Conservation (phyloP, 805 yeast species). For the Candida silvicultrix region DNA sequence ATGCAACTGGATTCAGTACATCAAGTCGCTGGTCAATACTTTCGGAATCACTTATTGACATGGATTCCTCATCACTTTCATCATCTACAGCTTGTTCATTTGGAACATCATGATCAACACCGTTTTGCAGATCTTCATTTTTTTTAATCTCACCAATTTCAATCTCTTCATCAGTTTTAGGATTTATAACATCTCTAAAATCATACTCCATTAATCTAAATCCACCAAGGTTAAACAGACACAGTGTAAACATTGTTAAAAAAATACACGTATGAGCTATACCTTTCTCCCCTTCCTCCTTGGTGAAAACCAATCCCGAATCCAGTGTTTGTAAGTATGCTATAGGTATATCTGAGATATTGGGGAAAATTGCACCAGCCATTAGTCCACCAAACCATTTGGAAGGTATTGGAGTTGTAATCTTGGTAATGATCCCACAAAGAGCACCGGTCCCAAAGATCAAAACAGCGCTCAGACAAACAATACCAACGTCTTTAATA, state of each 20-base stretch:
- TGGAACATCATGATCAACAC: not conserved
- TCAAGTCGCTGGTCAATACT: not conserved
- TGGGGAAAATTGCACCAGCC: constrained; percentile 70
- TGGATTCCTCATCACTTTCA: not conserved
- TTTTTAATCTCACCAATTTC: constrained; percentile 2
- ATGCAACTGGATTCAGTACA: not conserved
- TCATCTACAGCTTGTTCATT: not conserved
- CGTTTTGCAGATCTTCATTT: constrained; percentile 7
- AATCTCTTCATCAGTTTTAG: constrained; percentile 12
- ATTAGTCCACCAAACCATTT: constrained; percentile 73
- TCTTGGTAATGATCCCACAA: constrained; percentile 33
- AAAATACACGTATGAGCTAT: constrained; percentile 77
- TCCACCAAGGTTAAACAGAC: constrained; percentile 70
- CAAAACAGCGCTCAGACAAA: constrained; percentile 41
- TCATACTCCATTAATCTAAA: constrained; percentile 63
- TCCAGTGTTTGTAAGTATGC: constrained; percentile 76
- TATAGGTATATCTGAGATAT: constrained; percentile 78
- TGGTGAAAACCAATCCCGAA: constrained; percentile 47
- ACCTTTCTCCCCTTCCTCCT: constrained; percentile 56
- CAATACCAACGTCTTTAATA: constrained; percentile 63
- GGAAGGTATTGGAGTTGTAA: constrained; percentile 55
- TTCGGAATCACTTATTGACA: not conserved
- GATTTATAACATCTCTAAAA: constrained; percentile 33
- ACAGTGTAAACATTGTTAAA: constrained; percentile 55
- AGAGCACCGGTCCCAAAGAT: constrained; percentile 40